Percentiles rank a stretch among this genome's conserved stretches.
Conservation (phyloP, 805 yeast species). For the Phaffomyces antillensis region DNA sequence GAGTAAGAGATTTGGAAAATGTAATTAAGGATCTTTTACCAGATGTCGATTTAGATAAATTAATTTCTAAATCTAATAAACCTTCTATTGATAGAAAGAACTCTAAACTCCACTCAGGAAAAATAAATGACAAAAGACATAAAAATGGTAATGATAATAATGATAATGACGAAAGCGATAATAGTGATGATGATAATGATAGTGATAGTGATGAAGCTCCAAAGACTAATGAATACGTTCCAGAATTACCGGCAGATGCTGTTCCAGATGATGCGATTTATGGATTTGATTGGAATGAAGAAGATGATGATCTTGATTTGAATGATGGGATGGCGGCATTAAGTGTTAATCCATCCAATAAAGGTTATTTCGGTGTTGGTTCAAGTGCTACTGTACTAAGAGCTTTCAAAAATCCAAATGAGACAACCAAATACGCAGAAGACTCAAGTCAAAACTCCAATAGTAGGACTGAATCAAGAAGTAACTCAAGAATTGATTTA, state of each 20-base stretch:
- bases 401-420: slow-evolving; percentile 33
- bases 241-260: slow-evolving; percentile 27
- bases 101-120: not conserved
- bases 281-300: slow-evolving; percentile 58
- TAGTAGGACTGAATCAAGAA: slow-evolving; percentile 16
- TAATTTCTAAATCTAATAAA: slow-evolving; percentile 18
- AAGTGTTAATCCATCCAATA: slow-evolving; percentile 41
- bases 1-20: slow-evolving; percentile 40
- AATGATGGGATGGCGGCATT: slow-evolving; percentile 64
- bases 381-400: slow-evolving; percentile 51
- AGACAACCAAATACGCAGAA: slow-evolving; percentile 13
- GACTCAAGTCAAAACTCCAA: slow-evolving; percentile 11
- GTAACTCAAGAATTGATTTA: slow-evolving; percentile 19
- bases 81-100: not conserved
- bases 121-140: not conserved
- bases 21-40: slow-evolving; percentile 38
- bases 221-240: slow-evolving; percentile 14
- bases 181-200: not conserved
- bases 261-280: slow-evolving; percentile 39
- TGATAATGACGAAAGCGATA: not conserved
- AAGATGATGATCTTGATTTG: slow-evolving; percentile 31
- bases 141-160: not conserved
- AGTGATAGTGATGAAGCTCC: not conserved
- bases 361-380: slow-evolving; percentile 61
- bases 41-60: slow-evolving; percentile 37